Base-by-base conservation (phyloP, 2,329 filamentous ascomycete species). In the Cephalotrichum gorgonifer region DNA sequence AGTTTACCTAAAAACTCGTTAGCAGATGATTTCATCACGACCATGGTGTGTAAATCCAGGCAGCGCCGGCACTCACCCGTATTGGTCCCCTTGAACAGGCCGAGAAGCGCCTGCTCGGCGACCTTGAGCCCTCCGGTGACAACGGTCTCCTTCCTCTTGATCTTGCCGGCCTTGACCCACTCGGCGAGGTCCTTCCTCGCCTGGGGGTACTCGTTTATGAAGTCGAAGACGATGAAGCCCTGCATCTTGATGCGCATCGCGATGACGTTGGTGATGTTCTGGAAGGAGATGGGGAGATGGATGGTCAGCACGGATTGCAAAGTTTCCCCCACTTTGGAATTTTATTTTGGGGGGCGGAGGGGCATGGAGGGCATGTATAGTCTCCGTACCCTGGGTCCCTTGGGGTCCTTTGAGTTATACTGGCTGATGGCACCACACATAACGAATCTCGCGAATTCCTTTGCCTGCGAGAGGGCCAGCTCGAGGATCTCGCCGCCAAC, bases 221-320 rank as follows among this genome's bases (percentile, higher is more conserved):
- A 86, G 61, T 89, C 86, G 49, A 86, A 77, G 44, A 88, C 76
- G 53, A 89, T 83, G 64, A 90, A 89, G 1, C 83, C 83, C 65
- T 84, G 73, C 71, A 86, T 79, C 48, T 67, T 73, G 58, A 81
- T 75, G 52, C 78, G 66, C 71, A 78, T 78, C 6, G 66, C 61
- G 41, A 76, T 66, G 48, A 77, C 67, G 63, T 72, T 73, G 46
- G 65, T 62, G 57, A 76, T 73, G 59, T 78, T 75, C 46, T 48
- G n/a, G 3, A 23, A 15, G 30, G 20, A 8, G 17, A 5, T 27
- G 23, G 22, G 14, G 9, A 43, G 15, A n/a, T 20, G 14, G 25
- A 26, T n/a, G n/a, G n/a, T n/a, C n/a, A n/a, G n/a, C n/a, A n/a
- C n/a, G n/a, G n/a, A n/a, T n/a, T n/a, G n/a, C n/a, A n/a, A n/a